Evolutionary conservation across 345 rosid genomes (phyloP), one percentile per base, ranked within the genome.

Genomic region (Clarkia xantiana): DNA sequence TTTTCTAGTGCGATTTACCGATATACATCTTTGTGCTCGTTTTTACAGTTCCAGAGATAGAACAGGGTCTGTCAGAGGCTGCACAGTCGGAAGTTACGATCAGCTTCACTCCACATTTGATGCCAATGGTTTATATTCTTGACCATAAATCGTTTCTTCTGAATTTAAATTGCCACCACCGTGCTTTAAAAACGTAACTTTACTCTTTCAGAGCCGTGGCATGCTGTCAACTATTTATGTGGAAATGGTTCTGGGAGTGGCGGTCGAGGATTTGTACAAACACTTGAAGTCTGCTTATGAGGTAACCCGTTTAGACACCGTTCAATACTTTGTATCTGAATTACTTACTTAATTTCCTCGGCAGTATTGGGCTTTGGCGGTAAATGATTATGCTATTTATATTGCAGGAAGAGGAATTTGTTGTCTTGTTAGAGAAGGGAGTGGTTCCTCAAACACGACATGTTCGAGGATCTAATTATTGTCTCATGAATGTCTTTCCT

Each of bases 81-180:
- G 79, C 82, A 9, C 45, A 40, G 47, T 82, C 87, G 43, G 74
- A 84, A 77, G 56, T 91, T 53, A 84, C 76, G 1, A 84, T 86
- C 72, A 86, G 98, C 76, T 84, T 91, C 64, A 91, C 98, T 23
- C 98, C 98, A 1, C 98, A 91, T 74, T 74, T 91, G 53, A 91
- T 86, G 94, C 96, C 98, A 60, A 86, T 86, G 98, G 98, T 91
- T 29, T 29, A 75, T 51, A 16, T 53, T 4, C 46, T 64, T 8
- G n/a, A 18, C 18, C 42, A 13, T 18, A 4, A 17, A 10, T 12
- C 25, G 14, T 43, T 44, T 47, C 46, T 10, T 29, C 15, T 45
- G 20, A 40, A 19, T 59, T 40, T 34, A 22, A 53, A 14, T 22
- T 40, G 9, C 41, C 40, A 25, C 42, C 1, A 14, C 18, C 9